Conservation (phyloP, 768 basidiomycete species). For the Macrolepiota fuliginosa region DNA sequence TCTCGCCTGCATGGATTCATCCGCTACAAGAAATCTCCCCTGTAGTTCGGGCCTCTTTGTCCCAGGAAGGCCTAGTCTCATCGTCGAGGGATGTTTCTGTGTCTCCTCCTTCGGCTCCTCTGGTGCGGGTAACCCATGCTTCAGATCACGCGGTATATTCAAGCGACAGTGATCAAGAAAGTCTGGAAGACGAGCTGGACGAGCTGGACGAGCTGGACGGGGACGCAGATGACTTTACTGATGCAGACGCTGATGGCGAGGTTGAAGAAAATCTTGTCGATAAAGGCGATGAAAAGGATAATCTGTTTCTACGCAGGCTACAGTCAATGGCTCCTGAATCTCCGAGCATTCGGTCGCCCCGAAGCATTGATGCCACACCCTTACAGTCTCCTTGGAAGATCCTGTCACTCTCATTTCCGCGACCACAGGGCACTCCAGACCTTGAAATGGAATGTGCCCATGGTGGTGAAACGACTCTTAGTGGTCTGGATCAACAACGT, state of each 20-base stretch:
- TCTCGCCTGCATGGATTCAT: slow-evolving; percentile 16
- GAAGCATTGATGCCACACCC: neutral
- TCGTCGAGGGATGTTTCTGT: neutral
- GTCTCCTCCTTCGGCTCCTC: neutral
- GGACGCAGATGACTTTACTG: neutral
- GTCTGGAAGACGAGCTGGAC: neutral
- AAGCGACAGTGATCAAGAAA: neutral
- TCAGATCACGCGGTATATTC: neutral
- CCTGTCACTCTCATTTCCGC: neutral
- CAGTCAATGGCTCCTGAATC: neutral
- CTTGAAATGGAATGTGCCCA: neutral
- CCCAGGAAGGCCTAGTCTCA: neutral
- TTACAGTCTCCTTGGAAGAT: slow-evolving; percentile 20
- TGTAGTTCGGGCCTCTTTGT: slow-evolving; percentile 23
- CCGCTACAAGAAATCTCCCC: slow-evolving; percentile 28
- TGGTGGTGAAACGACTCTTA: neutral
- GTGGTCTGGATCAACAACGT: neutral
- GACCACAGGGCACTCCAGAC: neutral
- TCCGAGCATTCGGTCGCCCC: neutral
- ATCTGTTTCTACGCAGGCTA: slow-evolving; percentile 6
- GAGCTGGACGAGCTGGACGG: neutral
- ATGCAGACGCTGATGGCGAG: slow-evolving; percentile 6
- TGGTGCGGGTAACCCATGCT: neutral
- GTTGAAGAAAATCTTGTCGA: neutral
- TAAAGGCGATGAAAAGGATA: neutral